A percentile compares a stretch with the other conserved stretches of the same genome.
phyloP scores from a whole-genome alignment of 1,284 basidiomycete genomes.

The Cryptococcus sp. region DNA sequence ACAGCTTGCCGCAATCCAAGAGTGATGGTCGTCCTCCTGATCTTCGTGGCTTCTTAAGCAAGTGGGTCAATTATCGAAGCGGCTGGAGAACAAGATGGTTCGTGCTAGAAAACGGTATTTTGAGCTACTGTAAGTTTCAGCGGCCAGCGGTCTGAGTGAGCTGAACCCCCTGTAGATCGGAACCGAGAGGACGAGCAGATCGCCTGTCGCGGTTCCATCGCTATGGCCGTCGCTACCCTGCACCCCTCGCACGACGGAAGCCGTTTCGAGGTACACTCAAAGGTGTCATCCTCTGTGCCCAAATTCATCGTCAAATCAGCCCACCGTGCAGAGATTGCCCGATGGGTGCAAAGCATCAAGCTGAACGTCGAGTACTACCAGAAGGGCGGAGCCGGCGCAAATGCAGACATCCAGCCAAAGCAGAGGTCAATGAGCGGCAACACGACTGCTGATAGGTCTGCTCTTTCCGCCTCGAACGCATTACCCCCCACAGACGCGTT shows the following conservation, averaged over 20 bases:
- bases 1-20: slow-evolving; percentile 55
- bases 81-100: slow-evolving; percentile 95
- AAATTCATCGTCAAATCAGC: slow-evolving; percentile 91
- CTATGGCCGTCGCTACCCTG: slow-evolving; percentile 76
- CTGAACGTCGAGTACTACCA: slow-evolving; percentile 70
- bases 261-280: slow-evolving; percentile 79
- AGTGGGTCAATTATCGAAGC: slow-evolving; percentile 55
- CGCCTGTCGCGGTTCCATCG: slow-evolving; percentile 83
- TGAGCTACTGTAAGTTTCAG: slow-evolving; percentile 63
- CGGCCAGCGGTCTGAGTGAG: background rate
- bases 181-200: slow-evolving; percentile 89
- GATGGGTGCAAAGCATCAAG: slow-evolving; percentile 78
- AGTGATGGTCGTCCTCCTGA: slow-evolving; percentile 60
- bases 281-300: slow-evolving; percentile 51
- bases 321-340: slow-evolving; percentile 81
- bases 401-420: slow-evolving; percentile 12
- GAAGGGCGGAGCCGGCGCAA: slow-evolving; percentile 20
- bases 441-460: slow-evolving; percentile 16
- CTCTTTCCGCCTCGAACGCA: slow-evolving; percentile 24
- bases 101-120: slow-evolving; percentile 79
- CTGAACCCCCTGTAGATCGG: slow-evolving; percentile 56
- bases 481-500: slow-evolving; percentile 40
- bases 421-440: slow-evolving; percentile 27
- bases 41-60: slow-evolving; percentile 65
- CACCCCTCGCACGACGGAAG: slow-evolving; percentile 57